Evolutionary conservation across 768 basidiomycete species (phyloP).

Genomic region (Cystofilobasidium capitatum): DNA sequence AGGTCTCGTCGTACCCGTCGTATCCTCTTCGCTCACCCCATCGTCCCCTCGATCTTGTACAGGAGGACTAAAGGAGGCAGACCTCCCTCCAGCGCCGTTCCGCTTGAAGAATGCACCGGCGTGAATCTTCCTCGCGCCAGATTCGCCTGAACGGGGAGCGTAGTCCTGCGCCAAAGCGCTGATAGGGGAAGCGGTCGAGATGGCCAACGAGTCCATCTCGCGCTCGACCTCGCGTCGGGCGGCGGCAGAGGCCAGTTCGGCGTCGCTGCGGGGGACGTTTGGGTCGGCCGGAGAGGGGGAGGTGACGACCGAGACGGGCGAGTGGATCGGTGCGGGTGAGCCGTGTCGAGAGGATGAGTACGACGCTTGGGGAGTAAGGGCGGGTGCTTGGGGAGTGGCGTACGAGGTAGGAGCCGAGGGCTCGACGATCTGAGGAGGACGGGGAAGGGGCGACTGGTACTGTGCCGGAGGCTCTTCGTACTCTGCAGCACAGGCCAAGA

Average conservation of each 20-base stretch:
- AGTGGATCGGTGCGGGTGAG: neutral
- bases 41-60: neutral
- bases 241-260: constrained; percentile 10
- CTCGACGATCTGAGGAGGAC: constrained; percentile 14
- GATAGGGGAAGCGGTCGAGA: neutral
- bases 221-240: constrained; percentile 25
- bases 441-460: constrained; percentile 4
- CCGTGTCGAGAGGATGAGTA: neutral
- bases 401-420: constrained; percentile 1
- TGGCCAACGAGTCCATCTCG: constrained; percentile 24
- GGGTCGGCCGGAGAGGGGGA: neutral
- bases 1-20: neutral
- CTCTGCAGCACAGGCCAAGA: neutral
- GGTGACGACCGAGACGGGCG: constrained; percentile 4
- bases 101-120: constrained; percentile 27
- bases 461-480: constrained; percentile 6
- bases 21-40: neutral
- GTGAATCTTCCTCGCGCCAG: constrained; percentile 21
- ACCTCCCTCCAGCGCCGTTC: neutral
- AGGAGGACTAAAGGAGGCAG: neutral
- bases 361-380: neutral
- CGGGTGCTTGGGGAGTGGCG: neutral
- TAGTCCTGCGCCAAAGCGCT: constrained; percentile 8
- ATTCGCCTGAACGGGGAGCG: neutral
- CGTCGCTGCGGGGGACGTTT: neutral